A percentile compares a stretch with the other conserved stretches of the same genome.
phyloP scores from a whole-genome alignment of 305 asterid genomes.

The Solanum hybrid region DNA sequence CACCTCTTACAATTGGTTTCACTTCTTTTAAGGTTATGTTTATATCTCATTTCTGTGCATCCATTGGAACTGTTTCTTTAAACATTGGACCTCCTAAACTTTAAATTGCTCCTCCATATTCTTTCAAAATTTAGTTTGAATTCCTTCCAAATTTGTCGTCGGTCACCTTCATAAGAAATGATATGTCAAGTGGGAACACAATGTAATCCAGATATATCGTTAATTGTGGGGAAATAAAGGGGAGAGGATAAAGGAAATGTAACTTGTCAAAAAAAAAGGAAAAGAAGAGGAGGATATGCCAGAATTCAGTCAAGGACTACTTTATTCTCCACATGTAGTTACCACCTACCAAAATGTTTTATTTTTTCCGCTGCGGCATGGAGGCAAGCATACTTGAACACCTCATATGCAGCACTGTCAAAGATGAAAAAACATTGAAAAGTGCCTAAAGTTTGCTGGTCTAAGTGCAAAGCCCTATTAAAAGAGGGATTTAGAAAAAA shows the following conservation, averaged over 20 bases:
- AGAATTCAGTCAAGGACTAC: not conserved
- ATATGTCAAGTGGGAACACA: not conserved
- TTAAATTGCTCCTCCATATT: not conserved
- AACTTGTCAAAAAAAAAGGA: not conserved
- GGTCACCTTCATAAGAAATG: not conserved
- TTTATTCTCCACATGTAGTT: not conserved
- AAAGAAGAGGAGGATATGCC: not conserved
- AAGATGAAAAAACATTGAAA: not conserved
- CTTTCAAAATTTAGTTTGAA: not conserved
- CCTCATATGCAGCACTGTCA: not conserved
- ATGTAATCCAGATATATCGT: not conserved
- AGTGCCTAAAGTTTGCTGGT: not conserved
- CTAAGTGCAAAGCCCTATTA: not conserved
- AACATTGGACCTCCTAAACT: not conserved
- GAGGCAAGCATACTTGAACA: not conserved
- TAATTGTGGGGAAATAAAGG: not conserved
- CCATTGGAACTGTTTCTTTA: not conserved
- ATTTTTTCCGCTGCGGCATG: not conserved
- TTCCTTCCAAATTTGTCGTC: not conserved
- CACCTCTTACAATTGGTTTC: not conserved
- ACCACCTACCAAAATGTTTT: not conserved
- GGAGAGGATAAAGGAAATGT: not conserved
- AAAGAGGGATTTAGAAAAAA: not conserved
- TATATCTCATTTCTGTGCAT: not conserved
- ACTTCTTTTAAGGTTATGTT: not conserved